phyloP scores from a whole-genome alignment of 805 yeast species.

The Lipomyces yamadae region DNA sequence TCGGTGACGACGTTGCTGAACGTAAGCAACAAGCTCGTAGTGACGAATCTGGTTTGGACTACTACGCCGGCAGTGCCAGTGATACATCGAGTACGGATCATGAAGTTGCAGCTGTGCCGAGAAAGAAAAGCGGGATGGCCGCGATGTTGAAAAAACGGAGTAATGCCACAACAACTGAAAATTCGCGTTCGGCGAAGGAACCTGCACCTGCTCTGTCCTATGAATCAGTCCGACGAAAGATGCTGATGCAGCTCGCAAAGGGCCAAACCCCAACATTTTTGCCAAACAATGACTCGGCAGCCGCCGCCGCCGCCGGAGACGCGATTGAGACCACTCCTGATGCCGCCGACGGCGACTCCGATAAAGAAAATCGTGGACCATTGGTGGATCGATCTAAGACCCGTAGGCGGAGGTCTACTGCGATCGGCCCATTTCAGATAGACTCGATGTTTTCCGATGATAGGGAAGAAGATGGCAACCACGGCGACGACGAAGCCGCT shows the following conservation, averaged over 20 bases:
- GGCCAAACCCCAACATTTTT: not conserved
- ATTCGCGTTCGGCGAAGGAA: not conserved
- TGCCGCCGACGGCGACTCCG: not conserved
- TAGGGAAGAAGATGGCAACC: conserved; percentile 6
- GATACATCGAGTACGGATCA: conserved; percentile 7
- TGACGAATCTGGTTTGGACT: not conserved
- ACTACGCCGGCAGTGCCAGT: not conserved
- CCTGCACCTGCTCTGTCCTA: not conserved
- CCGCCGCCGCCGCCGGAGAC: not conserved
- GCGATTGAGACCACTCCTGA: not conserved
- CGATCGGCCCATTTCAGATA: not conserved
- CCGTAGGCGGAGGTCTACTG: not conserved
- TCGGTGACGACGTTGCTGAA: not conserved
- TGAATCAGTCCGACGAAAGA: not conserved
- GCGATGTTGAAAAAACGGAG: conserved; percentile 5
- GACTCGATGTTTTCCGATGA: conserved; percentile 5
- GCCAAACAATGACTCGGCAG: not conserved
- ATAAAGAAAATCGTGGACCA: conserved; percentile 3
- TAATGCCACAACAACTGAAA: not conserved
- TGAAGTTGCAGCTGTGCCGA: conserved; percentile 3
- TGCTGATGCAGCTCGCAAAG: conserved; percentile 9
- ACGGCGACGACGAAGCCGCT: not conserved
- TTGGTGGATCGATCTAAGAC: not conserved
- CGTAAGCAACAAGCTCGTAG: not conserved
- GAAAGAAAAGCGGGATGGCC: conserved; percentile 8